Evolutionary conservation across 1,284 basidiomycete species (phyloP).

Genomic region (Moniliella sp.): DNA sequence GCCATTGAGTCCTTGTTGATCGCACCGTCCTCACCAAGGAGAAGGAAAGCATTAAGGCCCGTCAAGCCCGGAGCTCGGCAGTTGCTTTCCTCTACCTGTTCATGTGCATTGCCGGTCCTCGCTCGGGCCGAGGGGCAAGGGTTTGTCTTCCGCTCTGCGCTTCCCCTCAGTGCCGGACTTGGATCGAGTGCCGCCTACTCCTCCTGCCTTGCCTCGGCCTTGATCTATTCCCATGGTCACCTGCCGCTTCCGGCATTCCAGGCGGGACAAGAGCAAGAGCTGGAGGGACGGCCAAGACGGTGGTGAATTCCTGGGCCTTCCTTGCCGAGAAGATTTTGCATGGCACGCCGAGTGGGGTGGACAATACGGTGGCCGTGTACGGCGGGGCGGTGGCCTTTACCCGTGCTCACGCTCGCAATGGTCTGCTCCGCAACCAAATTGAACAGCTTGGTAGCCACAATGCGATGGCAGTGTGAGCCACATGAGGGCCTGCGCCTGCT

Average conservation of each 20-base stretch:
- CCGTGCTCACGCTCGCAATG: slow-evolving; percentile 45
- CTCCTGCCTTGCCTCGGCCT: slow-evolving; percentile 56
- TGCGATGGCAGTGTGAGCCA: no score
- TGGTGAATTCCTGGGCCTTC: slow-evolving; percentile 81
- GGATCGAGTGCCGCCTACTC: slow-evolving; percentile 92
- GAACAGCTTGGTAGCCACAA: slow-evolving; percentile 56
- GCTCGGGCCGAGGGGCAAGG: slow-evolving; percentile 47
- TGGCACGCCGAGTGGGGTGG: slow-evolving; percentile 88
- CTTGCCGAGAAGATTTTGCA: slow-evolving; percentile 86
- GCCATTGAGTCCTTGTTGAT: no score
- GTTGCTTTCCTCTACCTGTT: slow-evolving; percentile 83
- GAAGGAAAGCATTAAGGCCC: no score
- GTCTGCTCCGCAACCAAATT: slow-evolving; percentile 48
- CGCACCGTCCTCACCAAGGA: slow-evolving; percentile 7
- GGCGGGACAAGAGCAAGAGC: slow-evolving; percentile 1
- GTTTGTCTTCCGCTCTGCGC: slow-evolving; percentile 65
- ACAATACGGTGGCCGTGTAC: slow-evolving; percentile 79
- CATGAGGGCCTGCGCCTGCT: slow-evolving; percentile 49
- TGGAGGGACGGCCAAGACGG: slow-evolving; percentile 41
- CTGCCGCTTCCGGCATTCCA: slow-evolving; percentile 40
- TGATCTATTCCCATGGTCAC: slow-evolving; percentile 41
- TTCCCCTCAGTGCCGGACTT: slow-evolving; percentile 93
- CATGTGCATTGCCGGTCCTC: slow-evolving; percentile 47
- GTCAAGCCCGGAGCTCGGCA: no score
- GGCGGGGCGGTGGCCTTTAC: slow-evolving; percentile 84